These are phyloP conservation scores for Aspergillus eucalypticola DNA, from an alignment of 2,329 filamentous ascomycete species.

Conservation along the genomic window DNA sequence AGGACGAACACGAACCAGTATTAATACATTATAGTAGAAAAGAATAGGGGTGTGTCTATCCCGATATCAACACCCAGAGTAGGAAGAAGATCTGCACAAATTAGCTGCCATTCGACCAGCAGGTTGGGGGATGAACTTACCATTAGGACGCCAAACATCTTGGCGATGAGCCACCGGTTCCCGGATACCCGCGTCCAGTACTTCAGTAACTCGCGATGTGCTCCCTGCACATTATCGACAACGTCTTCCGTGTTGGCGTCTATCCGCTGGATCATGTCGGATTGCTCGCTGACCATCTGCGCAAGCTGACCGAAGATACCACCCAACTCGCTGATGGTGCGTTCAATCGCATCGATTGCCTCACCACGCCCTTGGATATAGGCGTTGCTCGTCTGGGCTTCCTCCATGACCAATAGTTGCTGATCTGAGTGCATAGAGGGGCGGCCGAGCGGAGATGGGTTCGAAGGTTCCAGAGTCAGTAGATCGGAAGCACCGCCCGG, in stretches of 20 bases:
- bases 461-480: conserved; percentile 74
- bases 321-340: conserved; percentile 89
- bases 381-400: conserved; percentile 77
- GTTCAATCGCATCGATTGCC: conserved; percentile 94
- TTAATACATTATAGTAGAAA: conserved; percentile 34
- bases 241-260: conserved; percentile 98
- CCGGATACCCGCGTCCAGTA: conserved; percentile 94
- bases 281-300: conserved; percentile 95
- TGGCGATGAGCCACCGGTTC: conserved; percentile 91
- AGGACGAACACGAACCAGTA: conserved; percentile 24
- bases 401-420: conserved; percentile 89
- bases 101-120: not conserved
- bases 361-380: conserved; percentile 94
- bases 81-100: conserved; percentile 70
- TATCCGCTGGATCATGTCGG: conserved; percentile 95
- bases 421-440: conserved; percentile 69
- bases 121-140: conserved; percentile 27
- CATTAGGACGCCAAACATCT: conserved; percentile 82
- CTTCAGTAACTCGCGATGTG: conserved; percentile 90
- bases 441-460: conserved; percentile 49
- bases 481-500: conserved; percentile 63
- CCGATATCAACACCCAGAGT: conserved; percentile 67
- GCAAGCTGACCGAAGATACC: conserved; percentile 92
- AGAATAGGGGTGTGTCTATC: conserved; percentile 27
- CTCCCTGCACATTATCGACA: conserved; percentile 96